Evolutionary conservation across 2,329 filamentous ascomycete genomes (phyloP).

Genomic region (Neonectria coccinea): DNA sequence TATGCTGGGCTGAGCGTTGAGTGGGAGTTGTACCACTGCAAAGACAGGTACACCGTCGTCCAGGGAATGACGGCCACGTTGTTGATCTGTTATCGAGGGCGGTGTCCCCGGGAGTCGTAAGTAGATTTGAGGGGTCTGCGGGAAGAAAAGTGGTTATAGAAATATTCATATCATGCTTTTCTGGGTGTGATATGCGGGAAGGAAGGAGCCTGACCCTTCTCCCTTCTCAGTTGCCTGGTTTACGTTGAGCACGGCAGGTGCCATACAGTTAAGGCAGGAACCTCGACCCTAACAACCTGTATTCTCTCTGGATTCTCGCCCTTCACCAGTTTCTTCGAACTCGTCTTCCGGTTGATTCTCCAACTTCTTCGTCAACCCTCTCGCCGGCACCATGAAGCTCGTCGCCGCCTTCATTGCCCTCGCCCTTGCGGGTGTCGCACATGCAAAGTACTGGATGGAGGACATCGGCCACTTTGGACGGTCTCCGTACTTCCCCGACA

Average conservation of each 20-base stretch:
- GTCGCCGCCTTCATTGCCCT: slow-evolving; percentile 15
- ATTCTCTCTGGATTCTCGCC: background rate
- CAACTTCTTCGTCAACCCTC: background rate
- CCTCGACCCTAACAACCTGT: background rate
- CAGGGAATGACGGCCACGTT: slow-evolving; percentile 5
- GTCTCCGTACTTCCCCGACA: slow-evolving; percentile 47
- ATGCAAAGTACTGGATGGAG: slow-evolving; percentile 46
- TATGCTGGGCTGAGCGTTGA: slow-evolving; percentile 11
- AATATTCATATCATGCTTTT: background rate
- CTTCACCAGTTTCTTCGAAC: background rate
- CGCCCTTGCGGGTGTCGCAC: slow-evolving; percentile 22
- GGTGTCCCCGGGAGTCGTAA: background rate
- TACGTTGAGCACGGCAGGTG: slow-evolving; percentile 1
- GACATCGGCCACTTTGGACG: slow-evolving; percentile 44
- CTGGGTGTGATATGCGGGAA: background rate
- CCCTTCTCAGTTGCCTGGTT: background rate
- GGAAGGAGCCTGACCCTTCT: background rate
- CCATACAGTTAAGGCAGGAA: background rate
- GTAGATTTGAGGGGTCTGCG: background rate
- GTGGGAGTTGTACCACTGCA: slow-evolving; percentile 22
- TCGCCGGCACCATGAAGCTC: slow-evolving; percentile 35
- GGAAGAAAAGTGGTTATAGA: background rate
- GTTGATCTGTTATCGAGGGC: background rate
- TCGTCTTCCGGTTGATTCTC: background rate
- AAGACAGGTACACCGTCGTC: background rate